Percentiles rank a stretch among this genome's conserved stretches.
phyloP scores from a whole-genome alignment of 768 basidiomycete genomes.

The Fistulinella prunicolor region DNA sequence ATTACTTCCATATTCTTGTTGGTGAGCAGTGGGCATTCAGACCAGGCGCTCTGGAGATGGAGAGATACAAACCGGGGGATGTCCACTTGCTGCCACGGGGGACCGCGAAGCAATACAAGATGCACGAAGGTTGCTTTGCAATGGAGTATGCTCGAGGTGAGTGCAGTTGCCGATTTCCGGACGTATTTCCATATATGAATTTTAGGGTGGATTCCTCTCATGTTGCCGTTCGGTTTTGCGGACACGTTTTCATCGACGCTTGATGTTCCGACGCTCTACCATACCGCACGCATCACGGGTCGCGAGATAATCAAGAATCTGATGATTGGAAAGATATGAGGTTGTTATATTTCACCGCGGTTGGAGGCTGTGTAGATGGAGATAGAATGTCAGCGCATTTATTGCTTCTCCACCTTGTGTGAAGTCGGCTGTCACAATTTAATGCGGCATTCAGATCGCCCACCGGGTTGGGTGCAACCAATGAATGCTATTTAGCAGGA shows the following conservation, averaged over 20 bases:
- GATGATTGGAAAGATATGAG: constrained; percentile 79
- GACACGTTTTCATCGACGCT: constrained; percentile 87
- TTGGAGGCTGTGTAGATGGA: neutral
- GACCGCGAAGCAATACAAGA: constrained; percentile 93
- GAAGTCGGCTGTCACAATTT: too few species aligned
- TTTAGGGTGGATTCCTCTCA: constrained; percentile 93
- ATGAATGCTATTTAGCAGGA: too few species aligned
- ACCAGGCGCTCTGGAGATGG: constrained; percentile 80
- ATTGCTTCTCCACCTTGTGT: too few species aligned
- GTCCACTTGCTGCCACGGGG: constrained; percentile 85
- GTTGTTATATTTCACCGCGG: neutral
- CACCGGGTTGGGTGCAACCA: too few species aligned
- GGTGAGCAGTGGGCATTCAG: constrained; percentile 95
- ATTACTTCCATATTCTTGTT: constrained; percentile 93
- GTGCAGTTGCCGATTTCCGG: constrained; percentile 14
- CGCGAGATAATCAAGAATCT: constrained; percentile 84
- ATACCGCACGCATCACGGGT: constrained; percentile 72
- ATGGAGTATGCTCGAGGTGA: constrained; percentile 91
- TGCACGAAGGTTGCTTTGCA: constrained; percentile 95
- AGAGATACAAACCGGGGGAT: constrained; percentile 79
- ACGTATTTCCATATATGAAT: neutral
- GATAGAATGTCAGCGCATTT: neutral
- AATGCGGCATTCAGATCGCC: too few species aligned
- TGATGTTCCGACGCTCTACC: constrained; percentile 78
- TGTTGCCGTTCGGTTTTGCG: constrained; percentile 92